Conservation (phyloP, 129 eudicot genomes). For the Ambrosia artemisiifolia region DNA sequence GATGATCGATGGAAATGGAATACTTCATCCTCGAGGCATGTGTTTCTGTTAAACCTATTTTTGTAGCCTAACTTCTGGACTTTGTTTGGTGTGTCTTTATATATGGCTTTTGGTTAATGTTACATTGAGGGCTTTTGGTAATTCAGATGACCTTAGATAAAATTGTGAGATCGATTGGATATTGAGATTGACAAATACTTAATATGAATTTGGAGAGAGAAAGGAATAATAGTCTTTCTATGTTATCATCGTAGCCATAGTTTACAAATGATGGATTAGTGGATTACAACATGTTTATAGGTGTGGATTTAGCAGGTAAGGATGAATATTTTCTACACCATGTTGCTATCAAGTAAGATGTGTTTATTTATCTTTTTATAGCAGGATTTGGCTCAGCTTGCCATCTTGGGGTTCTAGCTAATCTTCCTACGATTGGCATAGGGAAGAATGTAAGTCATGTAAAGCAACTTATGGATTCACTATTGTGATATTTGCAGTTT, state of each 20-base stretch:
- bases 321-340: background rate
- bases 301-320: background rate
- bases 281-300: background rate
- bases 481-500: background rate
- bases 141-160: no score
- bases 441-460: conserved; percentile 78
- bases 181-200: no score
- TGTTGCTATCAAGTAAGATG: conserved; percentile 7
- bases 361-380: background rate
- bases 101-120: background rate
- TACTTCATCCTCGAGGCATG: conserved; percentile 98
- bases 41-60: conserved; percentile 25
- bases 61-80: conserved; percentile 7
- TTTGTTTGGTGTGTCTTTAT: background rate
- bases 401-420: conserved; percentile 88
- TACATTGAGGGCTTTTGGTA: no score
- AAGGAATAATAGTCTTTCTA: no score
- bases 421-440: conserved; percentile 84
- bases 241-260: no score
- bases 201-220: no score
- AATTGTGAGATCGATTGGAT: background rate
- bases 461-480: conserved; percentile 18
- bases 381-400: conserved; percentile 97
- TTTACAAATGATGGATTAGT: background rate
- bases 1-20: conserved; percentile 98